phyloP scores from a whole-genome alignment of 768 basidiomycete species.

The Boletus reticulatus region DNA sequence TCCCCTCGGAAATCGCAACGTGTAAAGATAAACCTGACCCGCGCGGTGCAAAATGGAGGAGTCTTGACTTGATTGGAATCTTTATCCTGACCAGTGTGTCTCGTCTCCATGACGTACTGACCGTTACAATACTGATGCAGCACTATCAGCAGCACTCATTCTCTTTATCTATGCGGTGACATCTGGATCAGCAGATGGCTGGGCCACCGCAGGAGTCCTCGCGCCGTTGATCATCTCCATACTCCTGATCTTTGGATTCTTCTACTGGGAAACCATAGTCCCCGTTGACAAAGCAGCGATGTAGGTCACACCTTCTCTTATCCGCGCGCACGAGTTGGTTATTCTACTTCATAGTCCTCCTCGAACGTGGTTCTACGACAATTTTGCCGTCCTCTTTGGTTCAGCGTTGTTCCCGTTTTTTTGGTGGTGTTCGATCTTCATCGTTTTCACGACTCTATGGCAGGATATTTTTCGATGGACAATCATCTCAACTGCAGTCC shows the following conservation, averaged over 20 bases:
- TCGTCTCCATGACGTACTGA: not conserved
- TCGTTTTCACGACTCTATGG: conserved; percentile 38
- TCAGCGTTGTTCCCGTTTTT: conserved; percentile 38
- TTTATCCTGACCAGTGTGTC: conserved; percentile 36
- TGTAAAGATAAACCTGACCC: not conserved
- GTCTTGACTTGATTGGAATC: conserved; percentile 41
- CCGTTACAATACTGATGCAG: not conserved
- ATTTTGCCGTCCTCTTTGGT: conserved; percentile 38
- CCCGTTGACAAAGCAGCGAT: conserved; percentile 41
- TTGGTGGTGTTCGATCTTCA: conserved; percentile 40
- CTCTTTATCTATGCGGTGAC: conserved; percentile 45
- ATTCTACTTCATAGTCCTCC: conserved; percentile 33
- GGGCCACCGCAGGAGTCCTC: conserved; percentile 45
- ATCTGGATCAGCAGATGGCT: conserved; percentile 47
- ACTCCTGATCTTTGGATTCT: conserved; percentile 40
- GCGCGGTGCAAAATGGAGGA: conserved; percentile 21
- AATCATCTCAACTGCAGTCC: conserved; percentile 37
- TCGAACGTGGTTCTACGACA: conserved; percentile 40
- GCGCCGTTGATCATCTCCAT: conserved; percentile 46
- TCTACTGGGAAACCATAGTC: conserved; percentile 47
- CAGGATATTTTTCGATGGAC: conserved; percentile 42
- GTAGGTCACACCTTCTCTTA: conserved; percentile 23
- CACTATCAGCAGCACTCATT: conserved; percentile 32
- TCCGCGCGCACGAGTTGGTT: not conserved
- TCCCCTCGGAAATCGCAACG: conserved; percentile 27